Base-by-base conservation (phyloP, 495 filamentous ascomycete genomes). In the Cercophora scortea region DNA sequence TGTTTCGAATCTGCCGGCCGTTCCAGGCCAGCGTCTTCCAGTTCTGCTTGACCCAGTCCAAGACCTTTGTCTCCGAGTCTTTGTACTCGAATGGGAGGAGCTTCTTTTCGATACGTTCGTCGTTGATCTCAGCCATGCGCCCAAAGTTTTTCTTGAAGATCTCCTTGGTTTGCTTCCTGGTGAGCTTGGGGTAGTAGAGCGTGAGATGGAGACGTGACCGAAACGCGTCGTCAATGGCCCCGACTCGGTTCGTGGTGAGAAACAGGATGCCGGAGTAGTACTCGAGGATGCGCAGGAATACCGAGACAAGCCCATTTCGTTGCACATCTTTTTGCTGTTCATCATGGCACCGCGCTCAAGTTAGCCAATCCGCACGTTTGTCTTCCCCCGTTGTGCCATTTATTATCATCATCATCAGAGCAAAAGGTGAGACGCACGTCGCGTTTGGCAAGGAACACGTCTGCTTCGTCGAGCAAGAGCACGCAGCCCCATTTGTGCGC, bases 181-280 rank as follows among this genome's bases (percentile, higher is more conserved):
- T 49, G 19, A 78, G 61, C 1, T 54, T 54, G 6, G 72, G 69
- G 54, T 76, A 80, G 52, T 72, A 70, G 7, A 82, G 63, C 25
- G 63, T 68, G 3, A 79, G 59, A 51, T 80, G 76, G 33, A 82
- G 77, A 1, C 79, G 68, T 0, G 73, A 78, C 47, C 71, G 70
- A 62, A 81, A 76, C 17, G 79, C 79, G 45, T 79, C 72, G 58
- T 82, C 79, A 49, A 83, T 73, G 0, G 63, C 71, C 3, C 65
- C 71, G 16, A 82, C 68, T 4, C 77, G 70, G 54, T 82, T 82
- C 0, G 79, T 79, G 0, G 80, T 81, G 3, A 83, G 64, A 58
- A 82, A 79, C 6, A 82, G 66, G 41, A 82, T 78, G 7, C 80
- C 80, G 0, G 67, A 57, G 54, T 81, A 85, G 59, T 82, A 84